A percentile compares a stretch with the other conserved stretches of the same genome.
phyloP scores from a whole-genome alignment of 495 filamentous ascomycete genomes.

The Penicillium cataractarum region DNA sequence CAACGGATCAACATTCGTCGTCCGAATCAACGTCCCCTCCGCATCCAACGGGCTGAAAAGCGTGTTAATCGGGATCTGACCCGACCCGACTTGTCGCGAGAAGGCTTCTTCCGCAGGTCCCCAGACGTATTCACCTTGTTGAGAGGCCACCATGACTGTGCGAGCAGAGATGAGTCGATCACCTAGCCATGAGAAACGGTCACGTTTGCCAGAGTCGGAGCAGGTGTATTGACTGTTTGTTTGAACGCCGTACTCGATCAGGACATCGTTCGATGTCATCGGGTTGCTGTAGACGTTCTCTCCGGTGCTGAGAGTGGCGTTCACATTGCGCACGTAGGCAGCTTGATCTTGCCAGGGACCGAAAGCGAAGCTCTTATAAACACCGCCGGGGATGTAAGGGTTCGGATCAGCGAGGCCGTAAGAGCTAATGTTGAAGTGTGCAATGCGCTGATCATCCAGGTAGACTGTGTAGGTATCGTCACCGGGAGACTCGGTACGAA shows the following conservation, averaged over 20 bases:
- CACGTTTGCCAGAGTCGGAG: slow-evolving; percentile 1
- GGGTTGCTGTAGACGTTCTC: background rate
- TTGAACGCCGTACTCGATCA: background rate
- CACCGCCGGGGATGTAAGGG: slow-evolving; percentile 8
- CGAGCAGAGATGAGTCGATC: background rate
- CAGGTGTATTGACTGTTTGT: background rate
- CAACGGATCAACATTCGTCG: slow-evolving; percentile 8
- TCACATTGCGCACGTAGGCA: slow-evolving; percentile 6
- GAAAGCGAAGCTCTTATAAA: slow-evolving; percentile 6
- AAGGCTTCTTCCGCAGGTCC: slow-evolving; percentile 6
- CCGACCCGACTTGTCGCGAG: slow-evolving; percentile 9
- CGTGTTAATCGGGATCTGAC: background rate
- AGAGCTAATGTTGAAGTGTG: slow-evolving; percentile 8
- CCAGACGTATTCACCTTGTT: slow-evolving; percentile 9
- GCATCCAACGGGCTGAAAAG: slow-evolving; percentile 4
- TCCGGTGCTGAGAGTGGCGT: background rate
- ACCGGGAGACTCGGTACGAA: background rate
- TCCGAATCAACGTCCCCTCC: slow-evolving; percentile 6
- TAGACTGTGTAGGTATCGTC: slow-evolving; percentile 8
- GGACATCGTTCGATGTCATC: slow-evolving; percentile 1
- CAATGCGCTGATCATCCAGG: slow-evolving; percentile 6
- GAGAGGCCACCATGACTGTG: slow-evolving; percentile 4
- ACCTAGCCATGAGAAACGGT: slow-evolving; percentile 4
- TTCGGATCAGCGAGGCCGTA: slow-evolving; percentile 3
- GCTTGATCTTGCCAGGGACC: slow-evolving; percentile 12